These are phyloP conservation scores for Colletotrichum sp. DNA, from an alignment of 2,329 filamentous ascomycete species.

Conservation along the genomic window DNA sequence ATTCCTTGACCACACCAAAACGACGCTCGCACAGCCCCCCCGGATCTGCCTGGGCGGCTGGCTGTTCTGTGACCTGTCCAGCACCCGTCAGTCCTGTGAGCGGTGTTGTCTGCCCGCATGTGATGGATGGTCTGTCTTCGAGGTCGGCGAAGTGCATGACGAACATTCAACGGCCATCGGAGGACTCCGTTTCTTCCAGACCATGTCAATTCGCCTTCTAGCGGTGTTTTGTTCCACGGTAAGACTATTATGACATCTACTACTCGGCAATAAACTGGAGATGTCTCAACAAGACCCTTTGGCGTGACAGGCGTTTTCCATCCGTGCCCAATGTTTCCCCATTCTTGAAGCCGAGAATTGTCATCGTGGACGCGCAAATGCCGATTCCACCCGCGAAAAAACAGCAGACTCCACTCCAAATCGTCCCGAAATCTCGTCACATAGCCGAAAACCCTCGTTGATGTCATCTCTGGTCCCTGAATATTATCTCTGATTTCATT, in stretches of 20 bases:
- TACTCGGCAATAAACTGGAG: not conserved
- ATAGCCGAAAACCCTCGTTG: conserved; percentile 22
- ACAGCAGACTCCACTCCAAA: conserved; percentile 6
- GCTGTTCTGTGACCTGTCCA: not conserved
- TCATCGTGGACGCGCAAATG: not conserved
- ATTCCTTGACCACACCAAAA: not conserved
- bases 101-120: not conserved
- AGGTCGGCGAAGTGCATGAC: not conserved
- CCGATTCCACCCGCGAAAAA: conserved; percentile 19
- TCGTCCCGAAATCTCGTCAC: conserved; percentile 11
- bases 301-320: not conserved
- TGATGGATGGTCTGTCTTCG: not conserved
- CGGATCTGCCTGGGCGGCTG: not conserved
- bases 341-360: not conserved
- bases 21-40: not conserved
- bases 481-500: not conserved
- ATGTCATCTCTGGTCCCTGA: conserved; percentile 12
- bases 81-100: not conserved
- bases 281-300: not conserved
- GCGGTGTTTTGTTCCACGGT: not conserved
- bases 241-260: not conserved
- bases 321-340: not conserved
- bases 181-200: not conserved
- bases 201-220: not conserved
- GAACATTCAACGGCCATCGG: not conserved